Evolutionary conservation across 176 grass and related monocot genomes (phyloP), one percentile per base, ranked within the genome.

Genomic region (Elaeis guineensis): DNA sequence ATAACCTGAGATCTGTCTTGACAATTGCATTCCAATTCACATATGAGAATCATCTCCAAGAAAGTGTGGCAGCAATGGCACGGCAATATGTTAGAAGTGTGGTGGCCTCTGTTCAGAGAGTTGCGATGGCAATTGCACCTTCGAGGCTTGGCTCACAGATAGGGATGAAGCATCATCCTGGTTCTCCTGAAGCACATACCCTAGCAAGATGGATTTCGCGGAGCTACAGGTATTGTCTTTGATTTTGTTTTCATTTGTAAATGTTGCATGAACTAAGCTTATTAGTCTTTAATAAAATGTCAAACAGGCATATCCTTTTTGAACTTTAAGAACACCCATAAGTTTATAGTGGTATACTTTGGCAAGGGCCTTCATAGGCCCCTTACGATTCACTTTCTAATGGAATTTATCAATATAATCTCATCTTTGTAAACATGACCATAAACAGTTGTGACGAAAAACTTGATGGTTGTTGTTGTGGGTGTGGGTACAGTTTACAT

Each of bases 1-100:
- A 69, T 70, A 78, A 69, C 66, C 63, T 66, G 11, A 67, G 87
- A 62, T 96, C 92, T 0, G 87, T 96, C 6, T 63, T 96, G 49
- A 96, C 92, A 11, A 96, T 96, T 4, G 80, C 92, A 53, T 96
- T 96, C 58, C 92, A 96, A 69, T 96, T 96, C 50, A 73, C 80
- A 19, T 96, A 80, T 15, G 92, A 96, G 78, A 88, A 82, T 61
- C 80, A 96, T 50, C 75, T 96, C 16, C 83, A 78, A 4, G 92
- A 96, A 0, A 96, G 64, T 9, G 92, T 96, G 7, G 87, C 87
- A 15, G 83, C 69, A 55, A 96, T 96, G 92, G 83, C 83, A 0
- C 77, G 72, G 54, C 83, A 85, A 59, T 90, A 96, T 29, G 87
- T 96, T 44, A 80, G 92, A 54, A 69, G 78, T 18, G 92, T 97